Evolutionary conservation across 768 basidiomycete genomes (phyloP).

Genomic region (Amanita molliuscula): DNA sequence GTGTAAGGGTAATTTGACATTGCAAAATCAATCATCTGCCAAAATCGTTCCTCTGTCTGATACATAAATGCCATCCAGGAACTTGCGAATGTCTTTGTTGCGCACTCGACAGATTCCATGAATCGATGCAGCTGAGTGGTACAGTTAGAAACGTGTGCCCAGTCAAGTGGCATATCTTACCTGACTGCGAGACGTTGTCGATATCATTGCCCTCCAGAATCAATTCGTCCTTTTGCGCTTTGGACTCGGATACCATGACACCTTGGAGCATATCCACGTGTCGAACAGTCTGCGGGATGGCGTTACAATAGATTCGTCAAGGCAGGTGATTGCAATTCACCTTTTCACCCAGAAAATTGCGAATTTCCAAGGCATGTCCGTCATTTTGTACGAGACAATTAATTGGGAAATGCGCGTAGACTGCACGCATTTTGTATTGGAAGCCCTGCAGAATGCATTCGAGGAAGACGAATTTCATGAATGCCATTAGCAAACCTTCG

Average conservation of each 20-base stretch:
- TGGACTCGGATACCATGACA: constrained; percentile 76
- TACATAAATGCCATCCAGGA: constrained; percentile 91
- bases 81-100: constrained; percentile 99
- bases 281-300: constrained; percentile 67
- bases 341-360: constrained; percentile 94
- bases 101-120: constrained; percentile 94
- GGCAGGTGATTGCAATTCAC: constrained; percentile 27
- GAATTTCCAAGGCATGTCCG: constrained; percentile 73
- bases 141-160: constrained; percentile 1
- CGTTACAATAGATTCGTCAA: not conserved
- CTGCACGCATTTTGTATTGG: constrained; percentile 99
- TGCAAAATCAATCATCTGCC: constrained; percentile 29
- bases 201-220: constrained; percentile 93
- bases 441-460: constrained; percentile 60
- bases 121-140: constrained; percentile 73
- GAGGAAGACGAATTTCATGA: not conserved
- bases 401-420: constrained; percentile 99
- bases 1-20: not conserved
- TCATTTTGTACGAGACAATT: constrained; percentile 88
- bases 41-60: constrained; percentile 68
- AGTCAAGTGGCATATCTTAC: constrained; percentile 25
- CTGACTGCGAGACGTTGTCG: constrained; percentile 95
- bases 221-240: constrained; percentile 89
- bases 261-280: constrained; percentile 89
- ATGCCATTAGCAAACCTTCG: constrained; percentile 45